These are phyloP conservation scores for Ensete ventricosum DNA, from an alignment of 176 grass and related monocot genomes.

Conservation along the genomic window DNA sequence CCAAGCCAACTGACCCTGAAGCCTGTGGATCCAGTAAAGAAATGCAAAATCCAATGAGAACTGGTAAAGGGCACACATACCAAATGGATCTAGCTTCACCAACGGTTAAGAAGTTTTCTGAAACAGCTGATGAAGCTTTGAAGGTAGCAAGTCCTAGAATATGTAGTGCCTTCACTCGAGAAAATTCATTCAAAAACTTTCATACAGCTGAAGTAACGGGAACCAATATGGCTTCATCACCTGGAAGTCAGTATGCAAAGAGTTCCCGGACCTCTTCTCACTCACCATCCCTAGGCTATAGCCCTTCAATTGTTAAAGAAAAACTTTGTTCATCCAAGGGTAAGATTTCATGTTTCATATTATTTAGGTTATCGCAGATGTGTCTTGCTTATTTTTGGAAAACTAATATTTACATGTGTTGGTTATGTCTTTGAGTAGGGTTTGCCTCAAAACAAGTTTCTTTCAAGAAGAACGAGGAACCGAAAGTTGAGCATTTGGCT, in stretches of 20 bases:
- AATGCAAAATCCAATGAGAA: slow-evolving; percentile 30
- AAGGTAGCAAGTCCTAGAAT: slow-evolving; percentile 36
- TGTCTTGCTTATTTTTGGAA: neutral
- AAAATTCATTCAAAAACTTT: slow-evolving; percentile 46
- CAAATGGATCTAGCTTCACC: neutral
- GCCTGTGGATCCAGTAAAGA: slow-evolving; percentile 34
- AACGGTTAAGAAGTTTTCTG: slow-evolving; percentile 1
- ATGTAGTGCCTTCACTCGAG: slow-evolving; percentile 22
- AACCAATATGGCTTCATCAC: slow-evolving; percentile 25
- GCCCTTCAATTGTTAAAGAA: slow-evolving; percentile 34
- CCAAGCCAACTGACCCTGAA: slow-evolving; percentile 29
- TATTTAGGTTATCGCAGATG: neutral
- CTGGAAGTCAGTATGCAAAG: slow-evolving; percentile 25
- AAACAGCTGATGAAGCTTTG: slow-evolving; percentile 18
- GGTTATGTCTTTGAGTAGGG: slow-evolving; percentile 26
- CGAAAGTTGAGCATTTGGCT: slow-evolving; percentile 61
- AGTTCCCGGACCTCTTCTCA: slow-evolving; percentile 47
- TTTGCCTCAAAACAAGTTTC: slow-evolving; percentile 69
- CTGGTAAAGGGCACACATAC: slow-evolving; percentile 35
- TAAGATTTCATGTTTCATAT: slow-evolving; percentile 22
- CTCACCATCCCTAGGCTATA: slow-evolving; percentile 43
- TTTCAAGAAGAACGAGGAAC: slow-evolving; percentile 43
- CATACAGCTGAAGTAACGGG: slow-evolving; percentile 25
- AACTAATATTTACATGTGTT: slow-evolving; percentile 1
- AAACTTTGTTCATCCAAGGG: slow-evolving; percentile 55